Evolutionary conservation across 148 eudicot species (phyloP).

Genomic region (Heliosperma pusillum): DNA sequence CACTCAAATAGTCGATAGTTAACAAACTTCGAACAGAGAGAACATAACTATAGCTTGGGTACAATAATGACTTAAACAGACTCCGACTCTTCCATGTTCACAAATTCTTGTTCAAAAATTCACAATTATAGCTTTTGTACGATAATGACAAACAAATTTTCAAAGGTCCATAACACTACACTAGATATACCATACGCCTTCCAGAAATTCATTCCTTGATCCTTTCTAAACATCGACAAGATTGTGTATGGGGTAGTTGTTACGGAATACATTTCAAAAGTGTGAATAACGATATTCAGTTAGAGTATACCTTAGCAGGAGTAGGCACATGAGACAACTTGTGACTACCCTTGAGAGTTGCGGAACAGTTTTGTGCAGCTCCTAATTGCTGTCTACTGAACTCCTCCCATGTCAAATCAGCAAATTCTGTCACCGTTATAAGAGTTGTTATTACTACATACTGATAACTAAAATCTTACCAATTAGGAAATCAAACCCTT

Average conservation of each 20-base stretch:
- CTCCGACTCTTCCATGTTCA: no score
- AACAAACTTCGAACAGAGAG: no score
- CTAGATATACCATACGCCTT: background rate
- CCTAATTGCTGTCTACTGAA: slow-evolving; percentile 66
- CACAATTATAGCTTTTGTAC: no score
- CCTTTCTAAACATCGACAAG: background rate
- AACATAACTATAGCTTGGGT: no score
- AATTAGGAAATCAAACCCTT: background rate
- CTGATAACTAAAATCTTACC: background rate
- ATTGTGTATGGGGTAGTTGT: background rate
- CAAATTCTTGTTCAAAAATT: no score
- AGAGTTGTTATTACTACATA: background rate
- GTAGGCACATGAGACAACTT: slow-evolving; percentile 53
- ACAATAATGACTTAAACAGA: no score
- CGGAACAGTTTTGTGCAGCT: slow-evolving; percentile 97
- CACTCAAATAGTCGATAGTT: no score
- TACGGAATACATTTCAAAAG: background rate
- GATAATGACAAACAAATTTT: no score
- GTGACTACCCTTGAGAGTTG: slow-evolving; percentile 83
- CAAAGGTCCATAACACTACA: background rate
- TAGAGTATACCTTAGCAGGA: slow-evolving; percentile 56
- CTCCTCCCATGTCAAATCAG: slow-evolving; percentile 96
- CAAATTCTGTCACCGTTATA: slow-evolving; percentile 48
- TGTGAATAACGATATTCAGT: background rate
- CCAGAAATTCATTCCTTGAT: background rate